These are phyloP conservation scores for Zymoseptoria pseudotritici DNA, from an alignment of 2,329 filamentous ascomycete species.

Conservation along the genomic window DNA sequence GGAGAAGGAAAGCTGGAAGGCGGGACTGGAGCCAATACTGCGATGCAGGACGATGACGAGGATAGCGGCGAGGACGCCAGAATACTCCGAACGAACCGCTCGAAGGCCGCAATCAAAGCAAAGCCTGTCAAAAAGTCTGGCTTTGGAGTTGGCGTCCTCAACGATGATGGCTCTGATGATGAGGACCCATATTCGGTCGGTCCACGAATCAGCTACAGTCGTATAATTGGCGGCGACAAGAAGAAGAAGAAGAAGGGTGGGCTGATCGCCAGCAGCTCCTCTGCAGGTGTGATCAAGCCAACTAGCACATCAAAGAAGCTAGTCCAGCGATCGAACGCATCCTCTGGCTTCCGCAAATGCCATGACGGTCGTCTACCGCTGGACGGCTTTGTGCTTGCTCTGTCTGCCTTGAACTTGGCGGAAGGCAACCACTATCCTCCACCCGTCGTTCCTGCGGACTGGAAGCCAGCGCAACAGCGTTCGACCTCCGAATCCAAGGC, in stretches of 20 bases:
- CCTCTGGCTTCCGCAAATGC: slow-evolving; percentile 54
- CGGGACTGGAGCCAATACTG: slow-evolving; percentile 18
- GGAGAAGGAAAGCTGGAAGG: slow-evolving; percentile 49
- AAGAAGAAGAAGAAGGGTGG: slow-evolving; percentile 61
- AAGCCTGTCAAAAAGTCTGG: slow-evolving; percentile 57
- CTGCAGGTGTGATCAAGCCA: slow-evolving; percentile 34
- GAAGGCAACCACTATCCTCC: slow-evolving; percentile 51
- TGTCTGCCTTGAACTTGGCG: slow-evolving; percentile 36
- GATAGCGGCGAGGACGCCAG: slow-evolving; percentile 25
- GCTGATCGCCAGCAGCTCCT: slow-evolving; percentile 18
- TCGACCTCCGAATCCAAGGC: slow-evolving; percentile 24
- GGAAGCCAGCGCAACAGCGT: slow-evolving; percentile 53
- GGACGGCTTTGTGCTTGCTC: slow-evolving; percentile 68
- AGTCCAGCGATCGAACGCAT: slow-evolving; percentile 26
- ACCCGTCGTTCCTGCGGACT: slow-evolving; percentile 62
- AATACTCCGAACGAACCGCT: slow-evolving; percentile 26
- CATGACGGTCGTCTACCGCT: slow-evolving; percentile 76
- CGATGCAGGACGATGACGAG: slow-evolving; percentile 28
- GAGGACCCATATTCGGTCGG: slow-evolving; percentile 92
- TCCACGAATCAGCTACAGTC: slow-evolving; percentile 81
- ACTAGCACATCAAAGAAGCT: slow-evolving; percentile 68
- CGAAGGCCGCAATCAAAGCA: slow-evolving; percentile 27
- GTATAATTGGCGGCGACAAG: slow-evolving; percentile 72
- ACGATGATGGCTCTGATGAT: slow-evolving; percentile 90
- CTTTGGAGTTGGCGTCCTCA: slow-evolving; percentile 81